Evolutionary conservation across 1,284 basidiomycete genomes (phyloP).

Genomic region (Ganoderma resinaceum): DNA sequence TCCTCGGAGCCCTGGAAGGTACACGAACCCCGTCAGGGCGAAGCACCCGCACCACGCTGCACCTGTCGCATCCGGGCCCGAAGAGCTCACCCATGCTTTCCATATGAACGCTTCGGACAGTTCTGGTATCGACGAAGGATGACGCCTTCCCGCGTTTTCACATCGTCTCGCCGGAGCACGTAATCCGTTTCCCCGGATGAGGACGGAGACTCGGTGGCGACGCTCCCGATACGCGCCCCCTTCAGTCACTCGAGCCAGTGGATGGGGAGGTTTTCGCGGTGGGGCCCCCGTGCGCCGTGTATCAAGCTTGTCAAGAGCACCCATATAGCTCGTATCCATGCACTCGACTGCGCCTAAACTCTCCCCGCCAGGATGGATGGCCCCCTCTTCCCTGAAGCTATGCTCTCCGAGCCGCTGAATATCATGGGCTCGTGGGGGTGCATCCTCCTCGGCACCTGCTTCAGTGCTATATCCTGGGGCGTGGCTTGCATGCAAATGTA

Average conservation of each 20-base stretch:
- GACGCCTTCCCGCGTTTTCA: not conserved
- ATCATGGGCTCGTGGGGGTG: constrained; percentile 4
- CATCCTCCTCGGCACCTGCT: not conserved
- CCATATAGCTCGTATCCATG: not conserved
- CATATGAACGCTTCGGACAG: not conserved
- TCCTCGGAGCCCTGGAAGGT: not conserved
- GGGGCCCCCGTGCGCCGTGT: not conserved
- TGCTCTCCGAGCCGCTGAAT: not conserved
- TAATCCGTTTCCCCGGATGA: not conserved
- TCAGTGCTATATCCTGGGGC: not conserved
- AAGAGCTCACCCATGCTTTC: not conserved
- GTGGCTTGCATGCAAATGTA: constrained; percentile 7
- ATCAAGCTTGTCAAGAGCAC: not conserved
- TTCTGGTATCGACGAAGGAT: not conserved
- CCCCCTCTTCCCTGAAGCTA: not conserved
- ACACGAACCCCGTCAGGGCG: not conserved
- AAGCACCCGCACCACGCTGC: not conserved
- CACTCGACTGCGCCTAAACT: not conserved
- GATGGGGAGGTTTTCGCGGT: not conserved
- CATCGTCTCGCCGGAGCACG: not conserved
- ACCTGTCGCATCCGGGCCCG: not conserved
- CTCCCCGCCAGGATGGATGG: not conserved
- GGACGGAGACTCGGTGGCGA: not conserved
- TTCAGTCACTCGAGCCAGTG: no score
- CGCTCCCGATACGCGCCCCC: not conserved